Conservation (phyloP, 257 asterid species). For the Nicotiana paniculata region DNA sequence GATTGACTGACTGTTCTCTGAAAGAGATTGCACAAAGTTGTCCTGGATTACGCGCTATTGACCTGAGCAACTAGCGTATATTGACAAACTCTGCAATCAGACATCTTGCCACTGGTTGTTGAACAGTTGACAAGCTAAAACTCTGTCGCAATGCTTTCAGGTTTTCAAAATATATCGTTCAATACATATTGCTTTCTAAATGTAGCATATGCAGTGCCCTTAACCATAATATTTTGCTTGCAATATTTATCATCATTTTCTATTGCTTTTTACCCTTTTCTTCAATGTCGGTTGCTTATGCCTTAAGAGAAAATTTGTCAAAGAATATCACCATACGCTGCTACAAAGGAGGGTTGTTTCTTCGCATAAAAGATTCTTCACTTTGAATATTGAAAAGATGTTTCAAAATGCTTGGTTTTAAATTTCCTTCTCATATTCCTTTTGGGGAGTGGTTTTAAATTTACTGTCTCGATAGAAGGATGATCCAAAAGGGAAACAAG, state of each 20-base stretch:
- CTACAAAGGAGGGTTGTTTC: too few relatives aligned
- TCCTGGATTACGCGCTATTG: constrained; percentile 49
- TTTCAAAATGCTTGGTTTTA: not conserved
- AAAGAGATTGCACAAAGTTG: constrained; percentile 55
- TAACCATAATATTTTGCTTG: not conserved
- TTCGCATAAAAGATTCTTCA: too few relatives aligned
- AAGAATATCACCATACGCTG: not conserved
- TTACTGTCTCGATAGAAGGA: too few relatives aligned
- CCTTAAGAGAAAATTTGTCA: not conserved
- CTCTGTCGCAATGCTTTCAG: constrained; percentile 65
- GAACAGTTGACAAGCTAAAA: constrained; percentile 47
- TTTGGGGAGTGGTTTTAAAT: not conserved
- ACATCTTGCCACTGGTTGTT: constrained; percentile 83
- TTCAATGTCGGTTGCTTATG: not conserved
- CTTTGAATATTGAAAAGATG: too few relatives aligned
- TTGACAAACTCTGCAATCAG: constrained; percentile 74
- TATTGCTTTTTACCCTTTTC: not conserved
- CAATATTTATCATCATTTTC: not conserved
- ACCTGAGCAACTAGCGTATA: constrained; percentile 50
- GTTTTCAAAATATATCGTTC: constrained; percentile 21
- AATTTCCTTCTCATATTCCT: not conserved
- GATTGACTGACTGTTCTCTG: constrained; percentile 58
- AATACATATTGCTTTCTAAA: not conserved
- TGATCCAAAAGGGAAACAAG: too few relatives aligned
- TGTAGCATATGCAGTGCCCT: not conserved